These are phyloP conservation scores for Epichloe sp. DNA, from an alignment of 2,329 filamentous ascomycete genomes.

Conservation along the genomic window DNA sequence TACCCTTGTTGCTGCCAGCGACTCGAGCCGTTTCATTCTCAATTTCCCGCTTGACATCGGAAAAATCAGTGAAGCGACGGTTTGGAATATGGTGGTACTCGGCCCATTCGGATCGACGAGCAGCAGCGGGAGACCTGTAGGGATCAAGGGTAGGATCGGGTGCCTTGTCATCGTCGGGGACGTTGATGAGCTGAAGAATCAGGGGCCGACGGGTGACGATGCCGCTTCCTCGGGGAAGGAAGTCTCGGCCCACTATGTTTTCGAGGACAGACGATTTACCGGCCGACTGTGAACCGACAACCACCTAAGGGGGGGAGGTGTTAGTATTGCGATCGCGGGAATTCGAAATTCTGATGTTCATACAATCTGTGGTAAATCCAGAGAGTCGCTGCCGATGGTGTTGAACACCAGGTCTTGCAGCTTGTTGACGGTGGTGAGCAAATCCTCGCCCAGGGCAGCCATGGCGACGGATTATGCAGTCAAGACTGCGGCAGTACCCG, in stretches of 20 bases:
- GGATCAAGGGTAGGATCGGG: conserved; percentile 53
- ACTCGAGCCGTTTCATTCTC: conserved; percentile 93
- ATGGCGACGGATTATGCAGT: conserved; percentile 36
- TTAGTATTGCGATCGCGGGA: conserved; percentile 2
- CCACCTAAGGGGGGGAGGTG: conserved; percentile 49
- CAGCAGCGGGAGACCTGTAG: conserved; percentile 65
- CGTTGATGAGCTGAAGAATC: conserved; percentile 96
- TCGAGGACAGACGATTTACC: conserved; percentile 98
- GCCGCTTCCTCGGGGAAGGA: conserved; percentile 87
- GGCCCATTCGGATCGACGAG: conserved; percentile 61
- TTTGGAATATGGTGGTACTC: conserved; percentile 94
- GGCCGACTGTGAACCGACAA: conserved; percentile 95
- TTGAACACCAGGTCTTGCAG: conserved; percentile 98
- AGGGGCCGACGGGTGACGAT: conserved; percentile 91
- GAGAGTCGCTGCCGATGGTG: conserved; percentile 96
- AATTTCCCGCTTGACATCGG: conserved; percentile 88
- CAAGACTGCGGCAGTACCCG: neutral
- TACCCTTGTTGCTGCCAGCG: conserved; percentile 89
- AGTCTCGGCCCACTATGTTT: conserved; percentile 96
- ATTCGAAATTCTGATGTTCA: conserved; percentile 16
- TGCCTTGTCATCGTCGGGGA: conserved; percentile 61
- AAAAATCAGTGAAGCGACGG: conserved; percentile 80
- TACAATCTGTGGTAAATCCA: conserved; percentile 97
- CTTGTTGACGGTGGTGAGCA: conserved; percentile 93
- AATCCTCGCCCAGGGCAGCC: conserved; percentile 90